phyloP scores from a whole-genome alignment of 495 filamentous ascomycete species.

The Trichoderma erinaceum region DNA sequence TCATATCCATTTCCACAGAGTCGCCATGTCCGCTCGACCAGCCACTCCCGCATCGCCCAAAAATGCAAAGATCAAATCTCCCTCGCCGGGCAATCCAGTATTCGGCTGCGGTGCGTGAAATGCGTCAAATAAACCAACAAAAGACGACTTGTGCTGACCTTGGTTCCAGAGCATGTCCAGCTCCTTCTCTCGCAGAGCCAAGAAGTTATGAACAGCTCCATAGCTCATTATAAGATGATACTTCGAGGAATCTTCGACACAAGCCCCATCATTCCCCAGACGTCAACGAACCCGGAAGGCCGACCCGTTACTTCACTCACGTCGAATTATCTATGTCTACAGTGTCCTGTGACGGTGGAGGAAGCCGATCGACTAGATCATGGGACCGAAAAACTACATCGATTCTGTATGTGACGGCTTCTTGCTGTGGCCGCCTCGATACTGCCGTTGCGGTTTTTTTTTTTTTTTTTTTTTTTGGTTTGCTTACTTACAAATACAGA shows the following conservation, averaged over 20 bases:
- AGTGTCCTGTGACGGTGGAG: conserved; percentile 55
- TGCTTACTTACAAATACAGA: conserved; percentile 32
- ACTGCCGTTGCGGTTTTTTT: conserved; percentile 20
- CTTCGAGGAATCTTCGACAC: conserved; percentile 46
- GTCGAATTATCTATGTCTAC: conserved; percentile 63
- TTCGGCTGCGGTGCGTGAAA: conserved; percentile 46
- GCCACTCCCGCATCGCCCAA: conserved; percentile 49
- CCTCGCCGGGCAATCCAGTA: conserved; percentile 44
- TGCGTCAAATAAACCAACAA: background rate
- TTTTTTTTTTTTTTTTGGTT: too few relatives aligned
- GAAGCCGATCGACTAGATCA: conserved; percentile 53
- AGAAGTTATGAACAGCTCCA: conserved; percentile 43
- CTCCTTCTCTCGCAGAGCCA: conserved; percentile 44
- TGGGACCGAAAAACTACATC: conserved; percentile 51
- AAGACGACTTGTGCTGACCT: conserved; percentile 15
- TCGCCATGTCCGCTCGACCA: conserved; percentile 39
- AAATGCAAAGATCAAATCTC: conserved; percentile 44
- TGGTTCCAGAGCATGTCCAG: conserved; percentile 46
- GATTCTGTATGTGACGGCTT: conserved; percentile 51
- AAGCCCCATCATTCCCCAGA: conserved; percentile 43
- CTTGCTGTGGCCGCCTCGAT: background rate
- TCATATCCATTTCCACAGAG: conserved; percentile 6
- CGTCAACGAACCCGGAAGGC: conserved; percentile 40
- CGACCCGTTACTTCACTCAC: conserved; percentile 44
- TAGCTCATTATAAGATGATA: conserved; percentile 49